Evolutionary conservation across 2,329 filamentous ascomycete genomes (phyloP).

Genomic region (Xylariales sp.): DNA sequence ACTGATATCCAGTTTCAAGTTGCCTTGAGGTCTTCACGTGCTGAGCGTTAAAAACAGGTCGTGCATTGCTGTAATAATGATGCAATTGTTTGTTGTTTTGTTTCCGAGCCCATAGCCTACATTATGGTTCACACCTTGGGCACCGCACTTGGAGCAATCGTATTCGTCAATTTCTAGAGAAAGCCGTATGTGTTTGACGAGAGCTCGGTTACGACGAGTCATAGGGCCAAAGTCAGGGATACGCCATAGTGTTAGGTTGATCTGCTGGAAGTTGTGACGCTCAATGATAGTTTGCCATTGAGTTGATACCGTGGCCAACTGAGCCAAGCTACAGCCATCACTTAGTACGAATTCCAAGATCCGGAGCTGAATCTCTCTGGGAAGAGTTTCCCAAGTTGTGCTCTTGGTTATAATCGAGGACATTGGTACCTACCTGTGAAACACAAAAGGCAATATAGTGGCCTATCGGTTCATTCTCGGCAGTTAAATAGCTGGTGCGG

Average conservation of each 20-base stretch:
- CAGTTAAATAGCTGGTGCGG: too few species aligned
- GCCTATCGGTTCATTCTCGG: too few species aligned
- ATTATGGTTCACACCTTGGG: not conserved
- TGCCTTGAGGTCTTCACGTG: constrained; percentile 24
- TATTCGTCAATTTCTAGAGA: constrained; percentile 25
- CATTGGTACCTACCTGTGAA: too few species aligned
- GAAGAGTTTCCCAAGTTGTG: too few species aligned
- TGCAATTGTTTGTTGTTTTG: constrained; percentile 11
- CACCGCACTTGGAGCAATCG: constrained; percentile 14
- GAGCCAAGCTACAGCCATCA: constrained; percentile 15
- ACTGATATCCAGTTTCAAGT: constrained; percentile 31
- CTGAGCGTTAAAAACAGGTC: constrained; percentile 25
- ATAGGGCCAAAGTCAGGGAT: constrained; percentile 22
- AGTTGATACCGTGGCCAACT: constrained; percentile 23
- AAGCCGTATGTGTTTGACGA: constrained; percentile 23
- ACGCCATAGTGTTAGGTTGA: constrained; percentile 23
- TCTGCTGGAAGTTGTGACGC: constrained; percentile 22
- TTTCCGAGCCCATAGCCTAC: not conserved
- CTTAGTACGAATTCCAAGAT: constrained; percentile 9
- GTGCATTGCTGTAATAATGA: constrained; percentile 23
- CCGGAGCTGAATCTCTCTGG: not conserved
- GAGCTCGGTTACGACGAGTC: constrained; percentile 20
- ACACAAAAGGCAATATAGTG: too few species aligned
- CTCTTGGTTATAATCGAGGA: too few species aligned
- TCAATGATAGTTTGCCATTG: constrained; percentile 23